Evolutionary conservation across 2,329 filamentous ascomycete species (phyloP), one percentile per base, ranked within the genome.

Genomic region (Aspergillus sp.): DNA sequence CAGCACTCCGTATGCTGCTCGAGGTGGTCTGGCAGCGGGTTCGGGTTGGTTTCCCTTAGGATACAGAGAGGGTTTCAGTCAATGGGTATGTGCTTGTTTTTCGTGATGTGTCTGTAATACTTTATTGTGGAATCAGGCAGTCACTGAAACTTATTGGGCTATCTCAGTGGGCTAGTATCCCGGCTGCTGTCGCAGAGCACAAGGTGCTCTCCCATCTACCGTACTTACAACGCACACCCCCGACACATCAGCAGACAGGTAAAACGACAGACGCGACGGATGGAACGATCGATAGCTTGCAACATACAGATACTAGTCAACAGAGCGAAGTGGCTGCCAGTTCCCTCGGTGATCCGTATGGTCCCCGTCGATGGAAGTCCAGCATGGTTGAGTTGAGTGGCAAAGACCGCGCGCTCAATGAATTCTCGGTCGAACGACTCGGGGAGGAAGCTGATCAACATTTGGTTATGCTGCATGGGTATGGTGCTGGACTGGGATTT

Each of bases 381-480:
- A 84, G 85, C 51, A 84, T 96, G 75, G 88, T 98, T 9, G 74
- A 84, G 53, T 75, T 98, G 48, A 83, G 85, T 13, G 93, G 93
- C 46, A 93, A 90, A 67, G 83, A 95, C 64, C 82, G 93, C 44
- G 86, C 84, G 2, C 69, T 98, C 53, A 97, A 98, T 63, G 93
- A 98, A 64, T 93, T 96, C 66, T 90, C 87, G 1, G 82, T 98
- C 2, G 88, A 95, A 71, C 79, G 90, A 44, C 72, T 89, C 1
- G 88, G 83, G 32, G 90, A 96, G 63, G 70, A 84, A 4, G 80
- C 82, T 0, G 85, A 94, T 42, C 85, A 97, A 62, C 93, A 88
- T 39, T 76, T 98, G 13, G 91, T 98, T 41, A 95, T 98, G 82
- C 74, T 98, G 4, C 93, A 98, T 65, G 93, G 93, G 52, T 98